Conservation (phyloP, 2,329 filamentous ascomycete species). For the Monosporascus sp. region DNA sequence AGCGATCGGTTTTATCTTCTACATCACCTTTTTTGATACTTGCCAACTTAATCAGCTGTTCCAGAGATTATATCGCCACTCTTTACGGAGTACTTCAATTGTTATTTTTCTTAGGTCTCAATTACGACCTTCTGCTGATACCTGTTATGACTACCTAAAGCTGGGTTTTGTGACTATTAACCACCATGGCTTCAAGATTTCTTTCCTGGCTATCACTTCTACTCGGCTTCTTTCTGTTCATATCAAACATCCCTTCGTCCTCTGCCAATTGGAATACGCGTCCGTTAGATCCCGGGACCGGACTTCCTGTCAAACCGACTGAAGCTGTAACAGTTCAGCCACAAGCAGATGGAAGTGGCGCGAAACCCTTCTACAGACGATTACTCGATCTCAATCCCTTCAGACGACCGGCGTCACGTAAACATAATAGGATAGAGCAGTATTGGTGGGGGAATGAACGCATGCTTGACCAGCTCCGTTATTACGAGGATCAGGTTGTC, state of each 20-base stretch:
- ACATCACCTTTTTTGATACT: no score
- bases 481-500: slow-evolving; percentile 78
- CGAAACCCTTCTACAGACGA: slow-evolving; percentile 20
- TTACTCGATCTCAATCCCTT: slow-evolving; percentile 18
- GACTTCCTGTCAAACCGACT: not conserved
- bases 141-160: no score
- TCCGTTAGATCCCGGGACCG: not conserved
- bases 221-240: not conserved
- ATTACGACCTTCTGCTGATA: no score
- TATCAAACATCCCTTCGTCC: not conserved
- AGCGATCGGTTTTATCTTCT: no score
- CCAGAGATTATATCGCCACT: no score
- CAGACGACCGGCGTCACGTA: slow-evolving; percentile 11
- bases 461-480: slow-evolving; percentile 30
- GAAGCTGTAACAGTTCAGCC: not conserved
- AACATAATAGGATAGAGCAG: slow-evolving; percentile 11
- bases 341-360: not conserved
- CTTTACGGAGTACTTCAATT: no score
- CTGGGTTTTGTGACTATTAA: not conserved
- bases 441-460: slow-evolving; percentile 21
- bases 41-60: no score
- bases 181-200: not conserved
- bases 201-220: not conserved
- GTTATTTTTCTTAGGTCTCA: no score
- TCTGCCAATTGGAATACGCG: not conserved